These are phyloP conservation scores for Phanerodontia chrysosporium DNA, from an alignment of 768 basidiomycete genomes.

Conservation along the genomic window DNA sequence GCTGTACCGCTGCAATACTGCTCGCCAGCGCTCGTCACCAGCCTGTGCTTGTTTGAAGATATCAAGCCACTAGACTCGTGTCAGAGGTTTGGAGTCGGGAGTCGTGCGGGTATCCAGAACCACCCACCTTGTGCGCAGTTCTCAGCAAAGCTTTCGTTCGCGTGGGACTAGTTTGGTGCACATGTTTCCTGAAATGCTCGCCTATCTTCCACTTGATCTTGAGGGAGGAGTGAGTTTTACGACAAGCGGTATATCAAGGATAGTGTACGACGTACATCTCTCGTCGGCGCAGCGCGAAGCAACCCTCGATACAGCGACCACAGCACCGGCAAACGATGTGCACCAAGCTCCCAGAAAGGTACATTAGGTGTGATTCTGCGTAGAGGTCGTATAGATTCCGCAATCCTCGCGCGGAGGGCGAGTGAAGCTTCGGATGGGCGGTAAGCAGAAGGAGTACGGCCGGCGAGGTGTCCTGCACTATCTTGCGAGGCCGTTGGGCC, in stretches of 20 bases:
- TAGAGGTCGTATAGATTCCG: constrained; percentile 49
- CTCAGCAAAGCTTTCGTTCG: constrained; percentile 42
- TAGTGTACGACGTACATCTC: constrained; percentile 52
- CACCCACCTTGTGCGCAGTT: constrained; percentile 54
- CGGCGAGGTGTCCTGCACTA: not conserved
- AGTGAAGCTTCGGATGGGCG: not conserved
- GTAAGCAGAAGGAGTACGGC: not conserved
- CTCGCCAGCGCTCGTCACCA: constrained; percentile 45
- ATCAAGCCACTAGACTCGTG: constrained; percentile 51
- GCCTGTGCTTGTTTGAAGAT: constrained; percentile 47
- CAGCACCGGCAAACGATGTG: constrained; percentile 73
- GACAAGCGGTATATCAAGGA: no score
- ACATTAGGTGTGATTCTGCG: constrained; percentile 55
- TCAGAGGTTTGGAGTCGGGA: no score
- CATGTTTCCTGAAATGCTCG: constrained; percentile 48
- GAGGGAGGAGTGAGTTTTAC: no score
- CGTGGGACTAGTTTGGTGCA: constrained; percentile 49
- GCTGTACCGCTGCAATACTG: constrained; percentile 54
- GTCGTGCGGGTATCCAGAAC: not conserved
- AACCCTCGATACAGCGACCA: constrained; percentile 76
- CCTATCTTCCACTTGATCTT: constrained; percentile 60
- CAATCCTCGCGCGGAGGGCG: constrained; percentile 49
- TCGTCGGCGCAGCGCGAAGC: constrained; percentile 48
- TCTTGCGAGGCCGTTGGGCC: not conserved
- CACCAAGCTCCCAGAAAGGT: constrained; percentile 64